Evolutionary conservation across 208 protist genomes (phyloP).

Genomic region (Wallacemonas rigidus): DNA sequence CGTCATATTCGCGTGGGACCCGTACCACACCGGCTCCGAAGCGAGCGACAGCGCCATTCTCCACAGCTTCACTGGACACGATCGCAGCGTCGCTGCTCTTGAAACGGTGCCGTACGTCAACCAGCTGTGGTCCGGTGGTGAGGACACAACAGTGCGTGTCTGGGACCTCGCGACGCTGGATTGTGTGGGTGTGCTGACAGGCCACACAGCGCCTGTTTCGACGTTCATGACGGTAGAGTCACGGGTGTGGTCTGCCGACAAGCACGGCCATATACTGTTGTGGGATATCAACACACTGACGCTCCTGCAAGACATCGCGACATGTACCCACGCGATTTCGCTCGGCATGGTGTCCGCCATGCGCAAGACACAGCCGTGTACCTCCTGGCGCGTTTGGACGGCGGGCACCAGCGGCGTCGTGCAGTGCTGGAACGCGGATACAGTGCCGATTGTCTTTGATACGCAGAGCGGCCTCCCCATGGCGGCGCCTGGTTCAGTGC

Average conservation of each 20-base stretch:
- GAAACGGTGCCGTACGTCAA: slow-evolving; percentile 54
- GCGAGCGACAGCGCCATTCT: slow-evolving; percentile 28
- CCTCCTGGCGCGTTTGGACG: slow-evolving; percentile 80
- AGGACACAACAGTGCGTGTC: slow-evolving; percentile 82
- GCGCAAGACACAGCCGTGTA: slow-evolving; percentile 54
- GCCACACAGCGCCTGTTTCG: slow-evolving; percentile 69
- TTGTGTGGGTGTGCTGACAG: slow-evolving; percentile 45
- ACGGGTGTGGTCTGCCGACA: slow-evolving; percentile 87
- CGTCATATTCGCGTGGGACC: slow-evolving; percentile 80
- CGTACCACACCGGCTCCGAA: slow-evolving; percentile 31
- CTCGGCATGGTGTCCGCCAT: slow-evolving; percentile 57
- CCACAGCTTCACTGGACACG: slow-evolving; percentile 66
- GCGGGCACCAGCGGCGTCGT: slow-evolving; percentile 58
- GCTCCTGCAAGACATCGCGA: slow-evolving; percentile 64
- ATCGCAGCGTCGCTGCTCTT: slow-evolving; percentile 40
- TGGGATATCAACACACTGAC: slow-evolving; percentile 81
- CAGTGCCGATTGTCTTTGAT: slow-evolving; percentile 65
- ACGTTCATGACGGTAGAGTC: slow-evolving; percentile 57
- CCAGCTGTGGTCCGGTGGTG: slow-evolving; percentile 81
- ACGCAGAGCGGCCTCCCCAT: slow-evolving; percentile 3
- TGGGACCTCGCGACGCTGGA: slow-evolving; percentile 73
- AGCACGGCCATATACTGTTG: slow-evolving; percentile 72
- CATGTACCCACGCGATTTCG: slow-evolving; percentile 31
- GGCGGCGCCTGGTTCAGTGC: too few relatives aligned
- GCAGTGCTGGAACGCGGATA: slow-evolving; percentile 89